Evolutionary conservation across 306 rosid genomes (phyloP).

Genomic region (Quercus glauca): DNA sequence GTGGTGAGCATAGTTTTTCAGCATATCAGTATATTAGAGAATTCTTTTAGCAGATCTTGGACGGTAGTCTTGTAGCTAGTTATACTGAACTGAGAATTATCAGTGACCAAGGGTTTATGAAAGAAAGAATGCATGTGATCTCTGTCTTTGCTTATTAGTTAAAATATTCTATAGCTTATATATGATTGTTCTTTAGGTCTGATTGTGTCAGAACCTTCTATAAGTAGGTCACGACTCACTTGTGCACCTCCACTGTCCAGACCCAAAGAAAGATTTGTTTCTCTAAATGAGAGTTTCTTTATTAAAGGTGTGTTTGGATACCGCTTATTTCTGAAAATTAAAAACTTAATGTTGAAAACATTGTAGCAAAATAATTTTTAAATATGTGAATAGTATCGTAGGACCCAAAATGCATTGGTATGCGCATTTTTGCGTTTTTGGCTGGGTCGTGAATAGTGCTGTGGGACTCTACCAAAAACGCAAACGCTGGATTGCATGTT

Average conservation of each 20-base stretch:
- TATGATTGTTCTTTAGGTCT: neutral
- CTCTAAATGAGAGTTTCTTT: neutral
- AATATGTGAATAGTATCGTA: rapidly evolving
- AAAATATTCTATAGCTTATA: neutral
- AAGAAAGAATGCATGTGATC: neutral
- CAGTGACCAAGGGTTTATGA: neutral
- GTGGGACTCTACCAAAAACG: no score
- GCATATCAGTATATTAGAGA: no score
- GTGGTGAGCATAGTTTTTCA: neutral
- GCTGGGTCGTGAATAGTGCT: no score
- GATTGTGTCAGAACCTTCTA: neutral
- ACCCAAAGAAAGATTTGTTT: neutral
- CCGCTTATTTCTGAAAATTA: rapidly evolving
- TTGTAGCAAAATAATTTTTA: no score
- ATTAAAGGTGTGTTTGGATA: no score
- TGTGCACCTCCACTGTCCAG: neutral
- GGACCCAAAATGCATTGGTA: no score
- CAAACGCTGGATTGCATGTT: no score
- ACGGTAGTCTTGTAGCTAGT: neutral
- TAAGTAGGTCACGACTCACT: neutral
- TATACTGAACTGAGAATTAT: neutral
- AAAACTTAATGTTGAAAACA: no score
- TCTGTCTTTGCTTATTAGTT: neutral
- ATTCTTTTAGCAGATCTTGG: neutral
- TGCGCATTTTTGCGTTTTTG: no score